Percentiles rank a stretch among this genome's conserved stretches.
These are phyloP conservation scores for Colletotrichum sp. DNA, from an alignment of 2,329 filamentous ascomycete genomes.

Conservation along the genomic window DNA sequence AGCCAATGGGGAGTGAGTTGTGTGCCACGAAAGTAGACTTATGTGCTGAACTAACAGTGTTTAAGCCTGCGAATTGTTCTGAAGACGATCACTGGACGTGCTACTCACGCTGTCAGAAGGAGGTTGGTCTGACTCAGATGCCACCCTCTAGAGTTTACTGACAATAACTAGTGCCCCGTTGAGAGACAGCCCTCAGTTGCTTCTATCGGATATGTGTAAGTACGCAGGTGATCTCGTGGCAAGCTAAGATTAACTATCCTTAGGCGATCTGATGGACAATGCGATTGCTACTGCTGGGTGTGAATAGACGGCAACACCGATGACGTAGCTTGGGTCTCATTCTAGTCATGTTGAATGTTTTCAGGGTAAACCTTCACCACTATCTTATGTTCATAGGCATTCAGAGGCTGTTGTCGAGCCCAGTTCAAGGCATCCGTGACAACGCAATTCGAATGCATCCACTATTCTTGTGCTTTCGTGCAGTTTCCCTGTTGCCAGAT, in stretches of 20 bases:
- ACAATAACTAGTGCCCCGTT: background rate
- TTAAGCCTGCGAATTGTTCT: background rate
- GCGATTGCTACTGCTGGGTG: background rate
- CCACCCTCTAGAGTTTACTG: accelerated
- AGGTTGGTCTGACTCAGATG: background rate
- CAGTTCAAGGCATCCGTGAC: too few species aligned
- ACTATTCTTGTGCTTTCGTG: too few species aligned
- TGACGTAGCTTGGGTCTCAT: too few species aligned
- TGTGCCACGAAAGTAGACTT: background rate
- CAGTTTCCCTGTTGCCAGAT: too few species aligned
- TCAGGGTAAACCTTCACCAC: too few species aligned
- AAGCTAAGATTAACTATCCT: too few species aligned
- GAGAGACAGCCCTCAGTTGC: background rate
- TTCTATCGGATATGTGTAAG: background rate
- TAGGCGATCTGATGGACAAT: background rate
- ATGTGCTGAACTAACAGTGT: background rate
- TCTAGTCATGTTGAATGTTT: too few species aligned
- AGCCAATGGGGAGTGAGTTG: background rate
- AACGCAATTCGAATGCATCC: too few species aligned
- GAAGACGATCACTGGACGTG: background rate
- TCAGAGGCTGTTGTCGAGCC: too few species aligned
- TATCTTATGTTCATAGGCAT: too few species aligned
- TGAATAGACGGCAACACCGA: too few species aligned
- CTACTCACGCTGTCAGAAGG: background rate
- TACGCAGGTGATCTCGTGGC: too few species aligned